Evolutionary conservation across 306 rosid genomes (phyloP).

Genomic region (Corylus avellana): DNA sequence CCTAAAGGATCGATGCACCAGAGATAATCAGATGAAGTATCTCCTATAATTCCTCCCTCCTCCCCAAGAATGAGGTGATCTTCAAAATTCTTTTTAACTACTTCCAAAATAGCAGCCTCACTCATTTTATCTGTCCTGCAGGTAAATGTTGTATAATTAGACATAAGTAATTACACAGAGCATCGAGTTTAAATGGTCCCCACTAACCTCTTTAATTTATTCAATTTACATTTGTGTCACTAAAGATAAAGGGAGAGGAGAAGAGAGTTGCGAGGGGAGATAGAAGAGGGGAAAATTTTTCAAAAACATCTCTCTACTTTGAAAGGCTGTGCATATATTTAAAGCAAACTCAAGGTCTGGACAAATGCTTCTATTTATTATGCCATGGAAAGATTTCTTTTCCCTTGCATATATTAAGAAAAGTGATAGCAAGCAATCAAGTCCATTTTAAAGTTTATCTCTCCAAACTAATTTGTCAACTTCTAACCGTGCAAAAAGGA

Average conservation of each 20-base stretch:
- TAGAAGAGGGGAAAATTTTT: neutral
- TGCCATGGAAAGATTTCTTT: neutral
- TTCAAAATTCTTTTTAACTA: slow-evolving; percentile 64
- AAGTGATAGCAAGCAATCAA: neutral
- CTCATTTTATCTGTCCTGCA: slow-evolving; percentile 96
- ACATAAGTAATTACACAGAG: neutral
- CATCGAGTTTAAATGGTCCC: neutral
- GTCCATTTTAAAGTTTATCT: neutral
- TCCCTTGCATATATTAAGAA: neutral
- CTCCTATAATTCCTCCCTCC: slow-evolving; percentile 96
- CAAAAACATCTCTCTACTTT: neutral
- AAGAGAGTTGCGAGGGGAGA: neutral
- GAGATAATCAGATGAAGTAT: slow-evolving; percentile 83
- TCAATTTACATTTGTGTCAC: neutral
- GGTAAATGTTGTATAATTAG: slow-evolving; percentile 21
- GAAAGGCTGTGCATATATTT: slow-evolving; percentile 2
- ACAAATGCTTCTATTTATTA: neutral
- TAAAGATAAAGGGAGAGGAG: neutral
- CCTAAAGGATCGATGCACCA: slow-evolving; percentile 99
- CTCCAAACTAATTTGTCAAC: neutral
- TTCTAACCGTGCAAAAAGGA: neutral
- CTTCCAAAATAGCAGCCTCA: slow-evolving; percentile 80
- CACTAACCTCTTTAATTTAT: neutral
- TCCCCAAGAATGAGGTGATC: slow-evolving; percentile 96
- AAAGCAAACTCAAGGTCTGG: neutral